These are phyloP conservation scores for Diddensiella transvaalensis DNA, from an alignment of 805 yeast species.

Conservation along the genomic window DNA sequence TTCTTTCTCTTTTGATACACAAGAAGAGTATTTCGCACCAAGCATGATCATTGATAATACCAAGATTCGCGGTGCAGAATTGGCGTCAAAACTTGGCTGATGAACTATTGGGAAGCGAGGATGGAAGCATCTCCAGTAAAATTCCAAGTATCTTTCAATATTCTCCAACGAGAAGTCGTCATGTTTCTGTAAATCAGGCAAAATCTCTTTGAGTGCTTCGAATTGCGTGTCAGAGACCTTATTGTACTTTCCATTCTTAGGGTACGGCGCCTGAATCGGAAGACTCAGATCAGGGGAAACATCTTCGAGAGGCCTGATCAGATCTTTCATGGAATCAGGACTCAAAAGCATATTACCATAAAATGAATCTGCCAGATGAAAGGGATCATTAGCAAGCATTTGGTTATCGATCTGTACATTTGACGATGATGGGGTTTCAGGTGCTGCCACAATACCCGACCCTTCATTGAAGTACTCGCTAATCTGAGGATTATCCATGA, in stretches of 20 bases:
- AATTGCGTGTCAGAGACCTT: background rate
- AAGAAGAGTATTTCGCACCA: conserved; percentile 41
- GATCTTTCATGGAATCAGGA: background rate
- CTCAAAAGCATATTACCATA: background rate
- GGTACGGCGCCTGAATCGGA: background rate
- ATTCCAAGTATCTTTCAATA: conserved; percentile 25
- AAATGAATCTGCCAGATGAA: background rate
- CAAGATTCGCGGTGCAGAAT: conserved; percentile 45
- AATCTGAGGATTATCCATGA: background rate
- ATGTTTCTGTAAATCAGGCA: conserved; percentile 1
- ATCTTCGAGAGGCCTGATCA: background rate
- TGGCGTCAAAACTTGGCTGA: conserved; percentile 52
- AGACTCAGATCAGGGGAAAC: background rate
- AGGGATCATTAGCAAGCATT: background rate
- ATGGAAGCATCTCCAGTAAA: conserved; percentile 58
- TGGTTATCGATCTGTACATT: background rate
- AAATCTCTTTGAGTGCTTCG: background rate
- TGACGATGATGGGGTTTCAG: background rate
- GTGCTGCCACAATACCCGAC: background rate
- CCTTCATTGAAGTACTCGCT: background rate
- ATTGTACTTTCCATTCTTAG: background rate
- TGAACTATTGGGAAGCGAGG: conserved; percentile 58
- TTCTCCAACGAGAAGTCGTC: background rate
- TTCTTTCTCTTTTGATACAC: conserved; percentile 26
- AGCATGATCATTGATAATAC: conserved; percentile 52